Base-by-base conservation (phyloP, 2,329 filamentous ascomycete genomes). In the Neofusicoccum sp. region DNA sequence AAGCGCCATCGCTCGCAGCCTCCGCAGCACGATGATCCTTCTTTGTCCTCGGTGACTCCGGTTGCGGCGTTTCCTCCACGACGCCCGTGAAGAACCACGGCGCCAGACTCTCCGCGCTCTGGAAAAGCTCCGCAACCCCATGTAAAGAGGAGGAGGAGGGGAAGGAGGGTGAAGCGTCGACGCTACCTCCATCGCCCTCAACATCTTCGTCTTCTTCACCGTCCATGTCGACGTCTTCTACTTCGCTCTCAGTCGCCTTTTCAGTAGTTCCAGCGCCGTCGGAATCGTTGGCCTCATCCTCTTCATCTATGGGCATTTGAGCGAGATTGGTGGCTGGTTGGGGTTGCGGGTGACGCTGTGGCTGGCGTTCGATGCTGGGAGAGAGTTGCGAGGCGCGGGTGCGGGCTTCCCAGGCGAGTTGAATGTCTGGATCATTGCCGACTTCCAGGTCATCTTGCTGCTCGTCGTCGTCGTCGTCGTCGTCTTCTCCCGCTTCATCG, bases 61-160 rank as follows among this genome's bases (percentile, higher is more conserved):
- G 54, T 12, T 34, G 54, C 31, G 54, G 54, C 22, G 54, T 58
- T n/a, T 58, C 54, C 11, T 45, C 41, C n/a, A 58, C 54, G 8
- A 33, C 29, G 11, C 54, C 54, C 3, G 29, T 34, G 12, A 36
- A 45, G 41, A 44, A 58, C 29, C 41, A 34, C n/a, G 28, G 16
- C 14, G 54, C 54, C 8, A 6, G 8, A 14, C 31, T 44, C 29
- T 58, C 54, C 9, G 39, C 41, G 3, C n/a, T 29, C n/a, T 9
- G 22, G 31, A 34, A 58, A 29, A 58, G n/a, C 37, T 16, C n/a
- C 5, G 29, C 9, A 4, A 60, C 31, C 31, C 45, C 44, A 3
- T 14, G 3, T 3, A 49, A 6, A 16, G 22, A 37, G n/a, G 29
- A 14, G 34, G 31, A 37, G 4, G 56, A 6, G 22, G 22, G 2